Evolutionary conservation across 768 basidiomycete species (phyloP).

Genomic region (Fistulinella prunicolor): DNA sequence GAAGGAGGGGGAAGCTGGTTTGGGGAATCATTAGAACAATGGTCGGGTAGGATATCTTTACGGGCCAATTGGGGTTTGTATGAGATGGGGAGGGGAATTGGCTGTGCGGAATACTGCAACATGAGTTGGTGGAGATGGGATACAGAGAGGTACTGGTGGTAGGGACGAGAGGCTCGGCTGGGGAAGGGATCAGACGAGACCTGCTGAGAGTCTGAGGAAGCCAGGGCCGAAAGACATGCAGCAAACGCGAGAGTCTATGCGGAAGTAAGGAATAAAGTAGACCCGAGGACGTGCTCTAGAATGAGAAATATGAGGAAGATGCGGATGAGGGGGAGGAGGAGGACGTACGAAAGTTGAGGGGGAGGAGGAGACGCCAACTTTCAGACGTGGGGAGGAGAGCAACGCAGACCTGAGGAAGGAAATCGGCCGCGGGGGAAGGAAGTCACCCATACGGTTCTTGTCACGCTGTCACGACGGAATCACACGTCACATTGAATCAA

Average conservation of each 20-base stretch:
- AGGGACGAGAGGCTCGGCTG: conserved; percentile 32
- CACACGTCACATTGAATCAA: neutral
- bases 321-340: conserved; percentile 1
- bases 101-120: conserved; percentile 53
- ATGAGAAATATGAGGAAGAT: neutral
- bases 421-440: conserved; percentile 8
- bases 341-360: conserved; percentile 20
- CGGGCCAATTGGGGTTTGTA: conserved; percentile 28
- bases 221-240: conserved; percentile 31
- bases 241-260: conserved; percentile 11
- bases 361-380: conserved; percentile 19
- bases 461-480: conserved; percentile 4
- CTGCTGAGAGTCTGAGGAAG: conserved; percentile 32
- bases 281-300: conserved; percentile 7
- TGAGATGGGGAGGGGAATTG: conserved; percentile 32
- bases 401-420: conserved; percentile 19
- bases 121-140: conserved; percentile 40
- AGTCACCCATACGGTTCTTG: conserved; percentile 5
- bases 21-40: conserved; percentile 27
- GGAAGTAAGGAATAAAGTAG: too few relatives aligned
- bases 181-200: conserved; percentile 53
- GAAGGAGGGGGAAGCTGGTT: conserved; percentile 13
- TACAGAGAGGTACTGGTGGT: conserved; percentile 30
- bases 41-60: conserved; percentile 33
- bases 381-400: conserved; percentile 27